Percentiles rank a stretch among this genome's conserved stretches.
These are phyloP conservation scores for Backusella parvicylindrica DNA, from an alignment of 192 early-diverging fungal genomes.

Conservation along the genomic window DNA sequence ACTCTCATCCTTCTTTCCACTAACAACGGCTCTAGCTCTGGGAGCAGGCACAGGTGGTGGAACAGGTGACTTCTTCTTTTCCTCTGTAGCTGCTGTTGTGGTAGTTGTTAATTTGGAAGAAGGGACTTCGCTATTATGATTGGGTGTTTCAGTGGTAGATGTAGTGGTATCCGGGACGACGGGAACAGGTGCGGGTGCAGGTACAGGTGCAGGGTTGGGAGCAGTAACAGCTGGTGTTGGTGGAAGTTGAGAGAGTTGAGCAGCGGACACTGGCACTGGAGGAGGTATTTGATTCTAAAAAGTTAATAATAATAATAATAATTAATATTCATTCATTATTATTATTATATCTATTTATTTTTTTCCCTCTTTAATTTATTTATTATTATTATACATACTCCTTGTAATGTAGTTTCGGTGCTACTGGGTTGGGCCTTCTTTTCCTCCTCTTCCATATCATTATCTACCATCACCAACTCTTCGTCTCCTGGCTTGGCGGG, in stretches of 20 bases:
- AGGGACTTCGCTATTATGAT: neutral
- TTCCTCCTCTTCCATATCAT: neutral
- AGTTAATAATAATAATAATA: neutral
- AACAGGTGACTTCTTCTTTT: neutral
- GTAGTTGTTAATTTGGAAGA: neutral
- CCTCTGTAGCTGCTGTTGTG: neutral
- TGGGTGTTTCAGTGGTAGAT: neutral
- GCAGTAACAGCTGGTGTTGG: neutral
- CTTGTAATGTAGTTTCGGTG: neutral
- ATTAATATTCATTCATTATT: neutral
- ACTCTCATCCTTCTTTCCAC: neutral
- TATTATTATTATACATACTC: constrained; percentile 1
- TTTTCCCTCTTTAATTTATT: neutral
- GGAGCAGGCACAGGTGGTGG: neutral
- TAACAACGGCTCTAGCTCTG: neutral
- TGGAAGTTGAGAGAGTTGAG: neutral
- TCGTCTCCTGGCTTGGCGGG: neutral
- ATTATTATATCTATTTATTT: neutral
- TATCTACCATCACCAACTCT: neutral
- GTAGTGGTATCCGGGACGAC: neutral
- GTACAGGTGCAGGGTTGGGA: neutral
- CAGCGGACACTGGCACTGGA: neutral
- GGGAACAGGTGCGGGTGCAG: neutral
- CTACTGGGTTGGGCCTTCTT: neutral
- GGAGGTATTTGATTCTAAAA: neutral